Evolutionary conservation across 495 filamentous ascomycete genomes (phyloP), one percentile per base, ranked within the genome.

Genomic region (Neurospora intermedia): DNA sequence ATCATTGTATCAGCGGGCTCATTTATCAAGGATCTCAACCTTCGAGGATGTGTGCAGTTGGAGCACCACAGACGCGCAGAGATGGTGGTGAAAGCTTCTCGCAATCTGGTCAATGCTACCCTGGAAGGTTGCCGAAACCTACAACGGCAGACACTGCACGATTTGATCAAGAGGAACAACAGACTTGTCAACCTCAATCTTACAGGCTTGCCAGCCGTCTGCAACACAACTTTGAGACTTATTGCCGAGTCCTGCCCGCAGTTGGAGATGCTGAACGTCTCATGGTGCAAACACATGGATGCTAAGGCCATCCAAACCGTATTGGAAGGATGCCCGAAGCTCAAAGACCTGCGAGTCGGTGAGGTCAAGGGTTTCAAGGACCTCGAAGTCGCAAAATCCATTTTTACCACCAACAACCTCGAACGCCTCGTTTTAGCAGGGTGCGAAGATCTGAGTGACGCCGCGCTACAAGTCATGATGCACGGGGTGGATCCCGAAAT

Each of bases 101-200:
- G 86, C 70, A 98, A 99, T 78, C 85, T 99, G 18, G 89, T 93
- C 77, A 93, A 93, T 71, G 91, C 95, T 69, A 94, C 91, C 0
- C 83, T 98, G 5, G 93, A 98, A 79, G 96, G 92, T 3, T 97
- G 94, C 80, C 88, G 89, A 43, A 95, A 97, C 75, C 93, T 97
- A 76, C 82, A 87, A 71, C 88, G 90, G 69, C 83, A 86, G 15
- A 89, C 91, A 0, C 87, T 99, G 16, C 93, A 98, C 79, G 90
- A 82, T 77, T 91, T 99, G 54, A 85, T 98, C 42, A 85, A 88
- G 69, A 87, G 89, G 43, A 99, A 98, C 79, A 86, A 87, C 45
- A 87, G 89, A 39, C 86, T 99, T 48, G 87, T 90, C 54, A 90
- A 93, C 74, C 85, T 99, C 75, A 98, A 98, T 78, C 81, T 99